Conservation (phyloP, 768 basidiomycete species). For the Phanerochaete carnosa region DNA sequence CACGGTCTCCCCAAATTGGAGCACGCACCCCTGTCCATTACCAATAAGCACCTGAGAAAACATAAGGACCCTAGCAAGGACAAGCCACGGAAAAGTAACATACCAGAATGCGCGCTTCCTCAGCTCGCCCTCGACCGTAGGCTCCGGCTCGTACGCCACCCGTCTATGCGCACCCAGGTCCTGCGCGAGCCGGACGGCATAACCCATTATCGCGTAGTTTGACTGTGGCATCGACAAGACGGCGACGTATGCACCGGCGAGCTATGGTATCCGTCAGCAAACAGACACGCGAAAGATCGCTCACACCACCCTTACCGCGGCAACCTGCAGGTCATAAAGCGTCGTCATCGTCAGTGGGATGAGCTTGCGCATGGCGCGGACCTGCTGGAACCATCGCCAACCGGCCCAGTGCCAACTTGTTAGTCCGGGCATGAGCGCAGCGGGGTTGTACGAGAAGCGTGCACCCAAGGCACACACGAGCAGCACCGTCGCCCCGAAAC, state of each 20-base stretch:
- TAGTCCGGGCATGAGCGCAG: constrained; percentile 37
- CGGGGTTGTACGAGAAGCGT: too few species aligned
- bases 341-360: constrained; percentile 45
- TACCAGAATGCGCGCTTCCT: constrained; percentile 82
- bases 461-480: constrained; percentile 11
- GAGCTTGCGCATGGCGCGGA: constrained; percentile 49
- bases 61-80: not conserved
- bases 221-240: not conserved
- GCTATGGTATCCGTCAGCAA: not conserved
- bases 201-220: constrained; percentile 28
- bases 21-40: constrained; percentile 42
- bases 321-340: constrained; percentile 66
- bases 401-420: constrained; percentile 23
- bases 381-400: constrained; percentile 48
- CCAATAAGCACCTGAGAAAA: constrained; percentile 41
- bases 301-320: constrained; percentile 31
- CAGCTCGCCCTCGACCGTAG: constrained; percentile 60
- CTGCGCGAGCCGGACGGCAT: constrained; percentile 44
- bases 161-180: constrained; percentile 77
- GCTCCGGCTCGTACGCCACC: constrained; percentile 44
- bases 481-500: constrained; percentile 36
- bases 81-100: not conserved
- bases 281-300: not conserved
- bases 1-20: constrained; percentile 59
- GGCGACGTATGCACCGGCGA: not conserved